These are phyloP conservation scores for Apophysomyces variabilis DNA, from an alignment of 371 early-diverging fungal genomes.

Conservation along the genomic window DNA sequence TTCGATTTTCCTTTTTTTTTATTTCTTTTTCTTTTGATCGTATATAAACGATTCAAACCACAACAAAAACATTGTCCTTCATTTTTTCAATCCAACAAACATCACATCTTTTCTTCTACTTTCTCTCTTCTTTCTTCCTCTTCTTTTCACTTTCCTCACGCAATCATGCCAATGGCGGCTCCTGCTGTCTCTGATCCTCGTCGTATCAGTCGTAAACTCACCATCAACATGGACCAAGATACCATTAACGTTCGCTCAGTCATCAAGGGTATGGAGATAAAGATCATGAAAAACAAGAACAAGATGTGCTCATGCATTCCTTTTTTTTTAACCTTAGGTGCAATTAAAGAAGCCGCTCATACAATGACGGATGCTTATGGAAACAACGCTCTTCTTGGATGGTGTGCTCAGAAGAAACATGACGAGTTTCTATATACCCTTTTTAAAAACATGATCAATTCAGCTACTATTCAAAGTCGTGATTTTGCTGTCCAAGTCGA, in stretches of 20 bases:
- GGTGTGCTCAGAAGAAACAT: constrained; percentile 31
- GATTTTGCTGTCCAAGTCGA: constrained; percentile 52
- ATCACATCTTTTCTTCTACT: neutral
- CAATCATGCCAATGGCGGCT: constrained; percentile 11
- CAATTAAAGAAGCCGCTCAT: constrained; percentile 50
- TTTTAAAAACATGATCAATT: constrained; percentile 44
- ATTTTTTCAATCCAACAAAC: constrained; percentile 3
- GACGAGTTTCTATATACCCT: constrained; percentile 32
- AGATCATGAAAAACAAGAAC: neutral
- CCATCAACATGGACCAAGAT: constrained; percentile 35
- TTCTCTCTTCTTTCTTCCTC: neutral
- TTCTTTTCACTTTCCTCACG: neutral
- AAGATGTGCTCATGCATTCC: too few species aligned
- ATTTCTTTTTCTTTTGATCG: neutral
- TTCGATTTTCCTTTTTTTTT: neutral
- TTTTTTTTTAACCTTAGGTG: constrained; percentile 28
- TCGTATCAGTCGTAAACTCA: constrained; percentile 41
- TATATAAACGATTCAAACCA: neutral
- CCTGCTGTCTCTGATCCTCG: constrained; percentile 15
- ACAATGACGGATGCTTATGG: constrained; percentile 43
- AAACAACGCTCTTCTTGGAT: constrained; percentile 25
- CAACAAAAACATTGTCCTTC: neutral
- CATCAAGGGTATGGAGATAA: constrained; percentile 36
- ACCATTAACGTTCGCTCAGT: constrained; percentile 46
- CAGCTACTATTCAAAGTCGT: constrained; percentile 41